phyloP scores from a whole-genome alignment of 345 rosid genomes.

The Melaleuca alternifolia region DNA sequence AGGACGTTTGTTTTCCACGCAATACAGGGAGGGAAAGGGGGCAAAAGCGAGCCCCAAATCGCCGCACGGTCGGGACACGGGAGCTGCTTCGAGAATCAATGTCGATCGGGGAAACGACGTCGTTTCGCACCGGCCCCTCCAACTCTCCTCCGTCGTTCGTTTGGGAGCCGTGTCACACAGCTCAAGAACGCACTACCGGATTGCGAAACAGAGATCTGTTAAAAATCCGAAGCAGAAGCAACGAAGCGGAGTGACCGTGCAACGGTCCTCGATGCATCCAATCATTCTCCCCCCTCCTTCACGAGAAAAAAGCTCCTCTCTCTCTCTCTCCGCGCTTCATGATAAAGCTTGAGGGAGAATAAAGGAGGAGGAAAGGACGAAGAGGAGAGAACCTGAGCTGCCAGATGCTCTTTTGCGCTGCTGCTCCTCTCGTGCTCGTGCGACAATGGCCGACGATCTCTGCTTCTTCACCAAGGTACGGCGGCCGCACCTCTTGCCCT shows the following conservation, averaged over 20 bases:
- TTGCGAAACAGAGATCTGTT: background rate
- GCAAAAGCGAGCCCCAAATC: background rate
- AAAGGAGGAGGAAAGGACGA: background rate
- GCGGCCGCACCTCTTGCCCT: background rate
- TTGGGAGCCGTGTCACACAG: background rate
- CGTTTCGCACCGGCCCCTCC: background rate
- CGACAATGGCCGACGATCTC: slow-evolving; percentile 68
- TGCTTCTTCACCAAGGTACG: slow-evolving; percentile 65
- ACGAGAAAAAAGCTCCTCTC: slow-evolving; percentile 2
- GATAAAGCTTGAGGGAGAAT: background rate
- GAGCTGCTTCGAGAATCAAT: background rate
- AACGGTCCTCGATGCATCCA: background rate
- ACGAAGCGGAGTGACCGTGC: background rate
- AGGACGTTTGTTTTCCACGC: background rate
- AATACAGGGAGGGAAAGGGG: background rate
- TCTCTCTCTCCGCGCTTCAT: background rate
- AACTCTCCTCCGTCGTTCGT: background rate
- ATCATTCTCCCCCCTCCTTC: background rate
- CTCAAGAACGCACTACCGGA: background rate
- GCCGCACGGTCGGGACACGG: background rate
- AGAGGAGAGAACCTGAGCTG: slow-evolving; percentile 3
- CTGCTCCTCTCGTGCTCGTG: slow-evolving; percentile 7
- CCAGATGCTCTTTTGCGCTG: slow-evolving; percentile 40
- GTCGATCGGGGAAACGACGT: background rate
- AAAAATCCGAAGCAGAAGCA: background rate